Evolutionary conservation across 805 yeast species (phyloP).

Genomic region (Helenozyma baotianmanensis): DNA sequence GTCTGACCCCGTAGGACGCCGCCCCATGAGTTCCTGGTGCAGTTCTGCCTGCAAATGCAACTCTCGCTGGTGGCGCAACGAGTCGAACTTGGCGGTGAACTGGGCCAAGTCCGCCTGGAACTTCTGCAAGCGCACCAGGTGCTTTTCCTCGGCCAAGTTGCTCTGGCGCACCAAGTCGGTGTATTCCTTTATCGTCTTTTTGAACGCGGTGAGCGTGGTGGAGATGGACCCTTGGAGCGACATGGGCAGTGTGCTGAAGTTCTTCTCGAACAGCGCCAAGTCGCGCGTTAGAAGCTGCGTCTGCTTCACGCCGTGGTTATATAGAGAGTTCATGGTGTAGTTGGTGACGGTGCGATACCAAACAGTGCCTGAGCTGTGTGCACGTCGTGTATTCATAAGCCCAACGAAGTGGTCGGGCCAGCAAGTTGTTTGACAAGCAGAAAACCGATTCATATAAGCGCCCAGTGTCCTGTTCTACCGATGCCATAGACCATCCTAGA

Average conservation of each 20-base stretch:
- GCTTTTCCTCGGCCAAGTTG: constrained; percentile 48
- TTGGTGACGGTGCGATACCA: no score
- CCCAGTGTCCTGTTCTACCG: no score
- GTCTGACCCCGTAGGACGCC: constrained; percentile 41
- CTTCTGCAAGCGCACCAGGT: constrained; percentile 47
- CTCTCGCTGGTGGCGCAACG: constrained; percentile 55
- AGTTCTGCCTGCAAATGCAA: constrained; percentile 42
- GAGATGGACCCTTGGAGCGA: constrained; percentile 73
- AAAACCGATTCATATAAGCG: no score
- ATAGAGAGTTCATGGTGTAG: constrained; percentile 61
- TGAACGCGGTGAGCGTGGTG: constrained; percentile 72
- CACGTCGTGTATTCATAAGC: no score
- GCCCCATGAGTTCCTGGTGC: constrained; percentile 52
- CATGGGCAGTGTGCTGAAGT: constrained; percentile 65
- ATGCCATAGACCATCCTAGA: no score
- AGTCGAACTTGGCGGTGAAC: constrained; percentile 47
- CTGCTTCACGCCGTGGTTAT: constrained; percentile 87
- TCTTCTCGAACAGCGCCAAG: constrained; percentile 58
- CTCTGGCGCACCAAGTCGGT: constrained; percentile 56
- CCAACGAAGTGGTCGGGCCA: no score
- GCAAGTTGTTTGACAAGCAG: no score
- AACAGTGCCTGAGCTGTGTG: not conserved
- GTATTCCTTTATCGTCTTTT: constrained; percentile 72
- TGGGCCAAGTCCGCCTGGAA: constrained; percentile 48
- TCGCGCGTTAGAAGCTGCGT: constrained; percentile 69